Evolutionary conservation across 805 yeast species (phyloP).

Genomic region (Lachancea quebecensis): DNA sequence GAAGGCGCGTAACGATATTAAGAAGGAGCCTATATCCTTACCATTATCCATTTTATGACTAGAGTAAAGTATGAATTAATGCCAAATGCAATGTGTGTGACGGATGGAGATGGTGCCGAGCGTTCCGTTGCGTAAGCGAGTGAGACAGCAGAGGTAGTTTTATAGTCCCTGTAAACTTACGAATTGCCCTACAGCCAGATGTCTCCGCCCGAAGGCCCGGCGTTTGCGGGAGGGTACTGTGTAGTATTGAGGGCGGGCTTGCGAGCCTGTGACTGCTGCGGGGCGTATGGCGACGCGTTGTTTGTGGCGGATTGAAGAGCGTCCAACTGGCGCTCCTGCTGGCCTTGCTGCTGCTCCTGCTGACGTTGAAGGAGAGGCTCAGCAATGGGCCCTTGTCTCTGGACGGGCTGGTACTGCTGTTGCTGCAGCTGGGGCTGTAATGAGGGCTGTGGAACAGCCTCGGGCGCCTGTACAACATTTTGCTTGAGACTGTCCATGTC

Average conservation of each 20-base stretch:
- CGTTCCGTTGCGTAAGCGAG: too few relatives aligned
- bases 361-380: slow-evolving; percentile 16
- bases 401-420: slow-evolving; percentile 8
- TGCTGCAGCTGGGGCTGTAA: slow-evolving; percentile 8
- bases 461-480: slow-evolving; percentile 13
- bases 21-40: not conserved
- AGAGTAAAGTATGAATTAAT: slow-evolving; percentile 6
- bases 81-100: slow-evolving; percentile 6
- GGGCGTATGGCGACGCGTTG: not conserved
- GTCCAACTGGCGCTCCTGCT: slow-evolving; percentile 11
- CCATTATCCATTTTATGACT: slow-evolving; percentile 4
- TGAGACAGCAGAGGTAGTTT: too few relatives aligned
- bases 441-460: slow-evolving; percentile 6
- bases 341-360: slow-evolving; percentile 13
- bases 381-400: slow-evolving; percentile 9
- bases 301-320: slow-evolving; percentile 3
- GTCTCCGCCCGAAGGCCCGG: slow-evolving; percentile 22
- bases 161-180: too few relatives aligned
- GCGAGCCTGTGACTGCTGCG: slow-evolving; percentile 10
- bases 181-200: slow-evolving; percentile 17
- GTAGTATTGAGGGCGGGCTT: slow-evolving; percentile 4
- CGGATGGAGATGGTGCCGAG: too few relatives aligned
- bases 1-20: not conserved
- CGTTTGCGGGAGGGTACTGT: slow-evolving; percentile 7
- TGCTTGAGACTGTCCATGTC: slow-evolving; percentile 29